Conservation (phyloP, 371 early-diverging fungal species). For the Gilbertella persicaria region DNA sequence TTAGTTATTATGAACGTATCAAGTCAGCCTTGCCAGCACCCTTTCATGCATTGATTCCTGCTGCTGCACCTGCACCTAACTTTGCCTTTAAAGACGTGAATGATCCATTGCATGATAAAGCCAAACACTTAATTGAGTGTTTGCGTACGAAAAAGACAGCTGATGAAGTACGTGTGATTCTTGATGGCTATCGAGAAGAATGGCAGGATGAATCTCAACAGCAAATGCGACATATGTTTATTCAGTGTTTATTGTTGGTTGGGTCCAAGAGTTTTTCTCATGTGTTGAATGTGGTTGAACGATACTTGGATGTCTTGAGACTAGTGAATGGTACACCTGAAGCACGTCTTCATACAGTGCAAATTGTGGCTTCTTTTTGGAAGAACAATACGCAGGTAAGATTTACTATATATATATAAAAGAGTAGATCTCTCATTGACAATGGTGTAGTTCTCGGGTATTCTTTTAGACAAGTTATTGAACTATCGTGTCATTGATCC, state of each 20-base stretch:
- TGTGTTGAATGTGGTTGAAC: conserved; percentile 86
- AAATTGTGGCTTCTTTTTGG: conserved; percentile 85
- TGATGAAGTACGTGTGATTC: conserved; percentile 60
- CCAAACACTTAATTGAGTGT: conserved; percentile 58
- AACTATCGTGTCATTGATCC: conserved; percentile 93
- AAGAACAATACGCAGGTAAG: conserved; percentile 70
- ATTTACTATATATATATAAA: background rate
- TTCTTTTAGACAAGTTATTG: conserved; percentile 86
- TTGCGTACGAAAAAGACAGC: conserved; percentile 64
- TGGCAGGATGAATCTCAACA: conserved; percentile 29
- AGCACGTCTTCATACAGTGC: conserved; percentile 68
- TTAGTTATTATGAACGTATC: conserved; percentile 90
- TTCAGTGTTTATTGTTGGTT: conserved; percentile 79
- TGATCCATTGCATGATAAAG: conserved; percentile 57
- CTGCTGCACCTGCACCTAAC: conserved; percentile 63
- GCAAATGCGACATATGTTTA: conserved; percentile 71
- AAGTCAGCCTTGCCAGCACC: conserved; percentile 73
- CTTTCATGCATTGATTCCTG: conserved; percentile 64
- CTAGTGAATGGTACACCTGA: conserved; percentile 61
- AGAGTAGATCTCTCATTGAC: background rate
- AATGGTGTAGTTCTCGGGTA: conserved; percentile 70
- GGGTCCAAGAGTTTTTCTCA: conserved; percentile 95
- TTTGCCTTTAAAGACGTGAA: conserved; percentile 65
- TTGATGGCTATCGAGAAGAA: conserved; percentile 48
- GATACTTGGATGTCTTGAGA: conserved; percentile 72